Percentiles rank a stretch among this genome's conserved stretches.
These are phyloP conservation scores for Calonectria hawksworthii DNA, from an alignment of 2,329 filamentous ascomycete genomes.

Conservation along the genomic window DNA sequence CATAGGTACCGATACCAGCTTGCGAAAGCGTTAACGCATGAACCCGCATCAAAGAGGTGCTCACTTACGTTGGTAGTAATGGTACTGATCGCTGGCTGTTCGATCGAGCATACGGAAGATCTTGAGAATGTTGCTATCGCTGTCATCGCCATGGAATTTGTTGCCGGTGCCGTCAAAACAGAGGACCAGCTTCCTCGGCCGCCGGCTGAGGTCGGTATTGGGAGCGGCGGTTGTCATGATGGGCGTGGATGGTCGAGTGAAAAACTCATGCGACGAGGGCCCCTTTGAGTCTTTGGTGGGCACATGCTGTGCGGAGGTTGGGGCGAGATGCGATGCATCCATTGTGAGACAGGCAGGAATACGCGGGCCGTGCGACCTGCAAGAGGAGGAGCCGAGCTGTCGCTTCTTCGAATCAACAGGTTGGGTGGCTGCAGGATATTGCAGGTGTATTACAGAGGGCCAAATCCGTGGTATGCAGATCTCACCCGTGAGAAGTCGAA, in stretches of 20 bases:
- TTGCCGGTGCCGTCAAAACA: slow-evolving; percentile 77
- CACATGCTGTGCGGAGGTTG: slow-evolving; percentile 31
- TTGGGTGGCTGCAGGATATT: slow-evolving; percentile 17
- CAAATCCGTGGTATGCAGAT: neutral
- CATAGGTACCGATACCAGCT: slow-evolving; percentile 82
- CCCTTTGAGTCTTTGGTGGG: slow-evolving; percentile 28
- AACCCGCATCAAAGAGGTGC: fast-evolving
- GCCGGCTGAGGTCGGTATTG: slow-evolving; percentile 32
- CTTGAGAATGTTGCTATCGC: slow-evolving; percentile 77
- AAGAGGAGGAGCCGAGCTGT: neutral
- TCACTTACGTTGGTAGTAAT: slow-evolving; percentile 74
- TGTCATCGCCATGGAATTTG: slow-evolving; percentile 74
- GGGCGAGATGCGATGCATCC: slow-evolving; percentile 43
- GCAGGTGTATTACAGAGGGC: neutral
- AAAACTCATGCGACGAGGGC: slow-evolving; percentile 35
- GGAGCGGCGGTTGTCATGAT: slow-evolving; percentile 34
- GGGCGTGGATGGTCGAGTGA: slow-evolving; percentile 41
- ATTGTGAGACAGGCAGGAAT: slow-evolving; percentile 32
- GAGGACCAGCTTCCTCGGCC: slow-evolving; percentile 65
- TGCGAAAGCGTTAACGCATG: neutral
- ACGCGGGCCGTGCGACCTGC: slow-evolving; percentile 6
- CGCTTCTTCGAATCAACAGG: slow-evolving; percentile 9
- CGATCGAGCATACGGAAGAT: slow-evolving; percentile 79
- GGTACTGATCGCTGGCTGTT: slow-evolving; percentile 71
- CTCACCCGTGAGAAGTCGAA: neutral